A percentile compares a stretch with the other conserved stretches of the same genome.
Evolutionary conservation across 148 eudicot species (phyloP).

Genomic region (Salicornia ramosissima): DNA sequence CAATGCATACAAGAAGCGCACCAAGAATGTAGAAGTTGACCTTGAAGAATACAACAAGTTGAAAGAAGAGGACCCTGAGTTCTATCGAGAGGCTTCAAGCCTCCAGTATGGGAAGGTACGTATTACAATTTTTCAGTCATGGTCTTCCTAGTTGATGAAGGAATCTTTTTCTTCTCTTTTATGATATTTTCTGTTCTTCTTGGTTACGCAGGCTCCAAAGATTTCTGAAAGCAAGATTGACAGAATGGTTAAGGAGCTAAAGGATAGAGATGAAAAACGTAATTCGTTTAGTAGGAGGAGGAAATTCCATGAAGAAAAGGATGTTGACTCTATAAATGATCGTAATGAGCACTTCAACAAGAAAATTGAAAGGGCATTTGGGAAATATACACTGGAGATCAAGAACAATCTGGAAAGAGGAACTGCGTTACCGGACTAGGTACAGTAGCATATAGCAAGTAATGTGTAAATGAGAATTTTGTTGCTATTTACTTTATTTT

Average conservation of each 20-base stretch:
- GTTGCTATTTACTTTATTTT: background rate
- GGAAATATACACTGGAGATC: slow-evolving; percentile 90
- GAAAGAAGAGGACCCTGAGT: slow-evolving; percentile 96
- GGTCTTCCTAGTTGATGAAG: background rate
- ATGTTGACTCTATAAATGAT: slow-evolving; percentile 90
- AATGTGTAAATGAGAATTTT: background rate
- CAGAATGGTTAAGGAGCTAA: slow-evolving; percentile 87
- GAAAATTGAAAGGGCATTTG: slow-evolving; percentile 97
- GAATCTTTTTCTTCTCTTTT: background rate
- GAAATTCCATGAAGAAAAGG: slow-evolving; percentile 81
- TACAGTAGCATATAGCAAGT: slow-evolving; percentile 9
- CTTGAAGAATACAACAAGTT: slow-evolving; percentile 69
- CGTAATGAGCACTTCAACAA: slow-evolving; percentile 98
- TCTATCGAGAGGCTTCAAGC: slow-evolving; percentile 91
- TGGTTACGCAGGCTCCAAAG: slow-evolving; percentile 62
- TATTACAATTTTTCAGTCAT: slow-evolving; percentile 1
- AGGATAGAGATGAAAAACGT: slow-evolving; percentile 81
- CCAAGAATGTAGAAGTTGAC: slow-evolving; percentile 67
- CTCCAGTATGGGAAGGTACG: slow-evolving; percentile 94
- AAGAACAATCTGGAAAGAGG: slow-evolving; percentile 97
- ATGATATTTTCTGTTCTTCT: background rate
- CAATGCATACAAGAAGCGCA: slow-evolving; percentile 87
- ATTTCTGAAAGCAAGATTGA: slow-evolving; percentile 66
- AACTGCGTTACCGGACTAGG: slow-evolving; percentile 92
- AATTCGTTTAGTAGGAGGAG: slow-evolving; percentile 81